Evolutionary conservation across 2,329 filamentous ascomycete species (phyloP).

Genomic region (Aureobasidium sp.): DNA sequence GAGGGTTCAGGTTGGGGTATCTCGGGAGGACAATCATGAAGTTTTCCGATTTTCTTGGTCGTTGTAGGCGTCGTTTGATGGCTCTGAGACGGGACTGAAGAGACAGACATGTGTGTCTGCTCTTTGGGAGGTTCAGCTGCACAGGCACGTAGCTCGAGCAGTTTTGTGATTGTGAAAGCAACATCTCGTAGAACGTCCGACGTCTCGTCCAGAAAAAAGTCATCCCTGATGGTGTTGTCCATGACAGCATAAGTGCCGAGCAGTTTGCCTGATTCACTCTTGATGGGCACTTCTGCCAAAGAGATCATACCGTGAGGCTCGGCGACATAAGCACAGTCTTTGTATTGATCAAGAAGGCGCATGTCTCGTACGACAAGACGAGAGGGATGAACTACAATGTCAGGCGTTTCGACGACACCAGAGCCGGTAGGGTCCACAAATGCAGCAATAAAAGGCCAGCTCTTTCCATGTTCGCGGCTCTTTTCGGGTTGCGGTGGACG

Average conservation of each 20-base stretch:
- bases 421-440: constrained; percentile 28
- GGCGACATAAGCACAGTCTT: constrained; percentile 24
- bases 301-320: constrained; percentile 27
- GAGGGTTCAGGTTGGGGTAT: no score
- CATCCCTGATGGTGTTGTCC: constrained; percentile 24
- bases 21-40: no score
- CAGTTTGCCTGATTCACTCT: constrained; percentile 26
- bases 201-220: constrained; percentile 18
- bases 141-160: constrained; percentile 17
- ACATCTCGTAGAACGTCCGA: constrained; percentile 18
- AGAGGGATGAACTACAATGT: constrained; percentile 24
- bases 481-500: constrained; percentile 10
- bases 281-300: constrained; percentile 30
- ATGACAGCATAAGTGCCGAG: constrained; percentile 31
- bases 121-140: not conserved
- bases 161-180: constrained; percentile 16
- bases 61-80: no score
- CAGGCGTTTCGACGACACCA: constrained; percentile 3
- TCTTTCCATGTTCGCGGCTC: constrained; percentile 20
- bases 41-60: no score
- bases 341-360: constrained; percentile 24
- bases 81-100: no score
- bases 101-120: no score
- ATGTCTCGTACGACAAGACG: constrained; percentile 31
- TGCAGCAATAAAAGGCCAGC: constrained; percentile 15